A percentile compares a stretch with the other conserved stretches of the same genome.
Conservation (phyloP, 1,284 basidiomycete species). For the Omphalotus olearius region DNA sequence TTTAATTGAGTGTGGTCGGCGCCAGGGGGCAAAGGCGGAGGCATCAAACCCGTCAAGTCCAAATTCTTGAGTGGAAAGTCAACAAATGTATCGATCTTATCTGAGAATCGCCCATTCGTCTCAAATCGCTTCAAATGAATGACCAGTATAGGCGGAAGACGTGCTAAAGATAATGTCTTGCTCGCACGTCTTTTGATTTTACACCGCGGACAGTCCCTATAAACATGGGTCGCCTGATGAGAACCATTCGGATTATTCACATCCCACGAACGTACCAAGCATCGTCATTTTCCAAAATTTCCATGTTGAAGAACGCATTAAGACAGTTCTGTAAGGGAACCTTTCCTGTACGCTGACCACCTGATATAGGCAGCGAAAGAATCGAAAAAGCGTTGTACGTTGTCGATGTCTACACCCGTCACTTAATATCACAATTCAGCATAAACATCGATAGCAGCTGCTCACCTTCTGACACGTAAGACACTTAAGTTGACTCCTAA, state of each 20-base stretch:
- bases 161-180: slow-evolving; percentile 85
- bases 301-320: slow-evolving; percentile 88
- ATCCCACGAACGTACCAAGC: slow-evolving; percentile 68
- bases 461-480: slow-evolving; percentile 85
- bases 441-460: slow-evolving; percentile 25
- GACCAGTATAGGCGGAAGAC: slow-evolving; percentile 89
- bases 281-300: slow-evolving; percentile 90
- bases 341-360: slow-evolving; percentile 50
- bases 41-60: slow-evolving; percentile 92
- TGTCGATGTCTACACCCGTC: slow-evolving; percentile 76
- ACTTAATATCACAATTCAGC: slow-evolving; percentile 2
- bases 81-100: slow-evolving; percentile 89
- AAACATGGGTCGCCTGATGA: not conserved
- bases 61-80: slow-evolving; percentile 84
- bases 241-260: not conserved
- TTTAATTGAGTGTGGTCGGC: slow-evolving; percentile 43
- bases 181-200: slow-evolving; percentile 80
- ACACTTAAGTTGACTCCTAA: slow-evolving; percentile 88
- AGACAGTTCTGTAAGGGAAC: slow-evolving; percentile 80
- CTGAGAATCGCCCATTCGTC: slow-evolving; percentile 88
- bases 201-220: slow-evolving; percentile 90
- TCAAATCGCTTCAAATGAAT: slow-evolving; percentile 98
- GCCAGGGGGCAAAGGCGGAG: slow-evolving; percentile 68
- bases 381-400: slow-evolving; percentile 99
- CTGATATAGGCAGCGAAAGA: slow-evolving; percentile 87